Base-by-base conservation (phyloP, 805 yeast genomes). In the Pichia cephalocereana region DNA sequence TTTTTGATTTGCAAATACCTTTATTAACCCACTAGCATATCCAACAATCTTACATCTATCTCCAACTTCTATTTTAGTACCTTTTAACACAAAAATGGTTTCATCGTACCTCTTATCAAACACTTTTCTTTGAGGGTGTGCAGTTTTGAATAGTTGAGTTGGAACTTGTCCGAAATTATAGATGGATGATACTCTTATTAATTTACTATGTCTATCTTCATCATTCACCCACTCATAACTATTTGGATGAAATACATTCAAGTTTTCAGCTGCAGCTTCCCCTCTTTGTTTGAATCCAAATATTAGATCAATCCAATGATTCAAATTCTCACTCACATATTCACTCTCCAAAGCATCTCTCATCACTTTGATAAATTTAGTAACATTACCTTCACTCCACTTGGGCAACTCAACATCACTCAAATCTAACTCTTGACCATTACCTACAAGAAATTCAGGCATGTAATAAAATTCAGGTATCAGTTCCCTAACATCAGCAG, bases 111-210 rank as follows among this genome's bases (percentile, higher is more conserved):
- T n/a, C 5, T 19, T 15, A 11, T 38, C 30, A 37, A n/a, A 64
- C n/a, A 67, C 54, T 0, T 65, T 63, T 3, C 69, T 76, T 47
- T 73, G 53, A 1, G 84, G 82, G 62, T 88, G 96, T 0, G 89
- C 83, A 45, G 74, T 75, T 17, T 67, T 69, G 56, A 89, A 86
- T 11, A 89, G 67, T 55, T 83, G 86, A 44, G 75, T 59, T 1
- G 96, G 96, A 0, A 95, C 88, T 60, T 88, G 96, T 0, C 96
- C 96, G 70, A 88, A 88, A 63, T 88, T 88, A 60, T 89, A 93
- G 45, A 88, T 88, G 56, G 85, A 84, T 2, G 95, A 90, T 23
- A 87, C 83, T 3, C 84, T 73, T 1, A 95, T 91, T 38, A 80
- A 70, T 53, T 82, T 74, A 63, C 88, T 95, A 52, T 75, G 72